These are phyloP conservation scores for Athelia sp. DNA, from an alignment of 1,284 basidiomycete genomes.

Conservation along the genomic window DNA sequence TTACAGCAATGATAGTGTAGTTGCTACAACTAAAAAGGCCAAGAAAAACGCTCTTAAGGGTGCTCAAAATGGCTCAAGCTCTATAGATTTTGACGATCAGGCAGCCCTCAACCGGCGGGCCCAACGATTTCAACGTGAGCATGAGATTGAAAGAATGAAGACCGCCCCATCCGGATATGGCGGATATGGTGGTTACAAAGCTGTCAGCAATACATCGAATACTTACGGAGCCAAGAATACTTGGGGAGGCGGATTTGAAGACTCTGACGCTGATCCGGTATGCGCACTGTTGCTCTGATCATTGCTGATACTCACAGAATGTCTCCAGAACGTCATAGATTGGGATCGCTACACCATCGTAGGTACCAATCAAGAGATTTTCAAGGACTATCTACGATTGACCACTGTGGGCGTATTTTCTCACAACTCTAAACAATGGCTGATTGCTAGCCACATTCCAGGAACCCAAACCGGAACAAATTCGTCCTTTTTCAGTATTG, in stretches of 20 bases:
- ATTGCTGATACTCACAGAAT: conserved; percentile 6
- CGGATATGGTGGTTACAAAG: conserved; percentile 16
- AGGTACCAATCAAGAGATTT: conserved; percentile 83
- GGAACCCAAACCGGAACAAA: conserved; percentile 94
- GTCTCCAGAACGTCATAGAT: conserved; percentile 82
- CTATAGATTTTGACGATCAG: conserved; percentile 58
- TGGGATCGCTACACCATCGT: conserved; percentile 97
- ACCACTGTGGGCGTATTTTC: conserved; percentile 67
- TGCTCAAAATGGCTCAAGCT: conserved; percentile 23
- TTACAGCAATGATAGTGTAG: conserved; percentile 33
- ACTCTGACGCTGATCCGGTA: conserved; percentile 68
- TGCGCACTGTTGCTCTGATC: conserved; percentile 21
- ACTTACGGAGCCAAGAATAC: conserved; percentile 30
- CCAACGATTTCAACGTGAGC: conserved; percentile 75
- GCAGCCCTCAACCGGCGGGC: conserved; percentile 66
- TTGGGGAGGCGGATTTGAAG: conserved; percentile 34
- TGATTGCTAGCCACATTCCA: conserved; percentile 24
- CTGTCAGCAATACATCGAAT: conserved; percentile 25
- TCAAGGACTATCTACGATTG: conserved; percentile 94
- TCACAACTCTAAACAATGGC: conserved; percentile 5
- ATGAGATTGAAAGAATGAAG: conserved; percentile 75
- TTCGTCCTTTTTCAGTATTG: conserved; percentile 85
- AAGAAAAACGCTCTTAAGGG: conserved; percentile 58
- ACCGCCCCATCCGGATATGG: conserved; percentile 16
- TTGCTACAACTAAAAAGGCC: conserved; percentile 53